Conservation (phyloP, 1,284 basidiomycete species). For the Fomes fomentarius region DNA sequence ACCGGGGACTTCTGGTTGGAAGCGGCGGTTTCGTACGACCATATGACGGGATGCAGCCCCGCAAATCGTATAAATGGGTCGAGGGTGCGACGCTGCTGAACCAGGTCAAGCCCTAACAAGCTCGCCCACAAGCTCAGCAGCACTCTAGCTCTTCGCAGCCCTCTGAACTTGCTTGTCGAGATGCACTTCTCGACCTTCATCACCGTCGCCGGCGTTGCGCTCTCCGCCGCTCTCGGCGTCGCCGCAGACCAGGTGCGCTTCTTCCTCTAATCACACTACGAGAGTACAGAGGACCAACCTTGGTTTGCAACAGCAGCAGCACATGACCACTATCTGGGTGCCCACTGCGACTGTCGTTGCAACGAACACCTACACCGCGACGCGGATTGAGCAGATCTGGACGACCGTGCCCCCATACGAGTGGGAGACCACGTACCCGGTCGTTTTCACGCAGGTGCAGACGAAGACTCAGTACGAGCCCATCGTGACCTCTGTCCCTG, state of each 20-base stretch:
- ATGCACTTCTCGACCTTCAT: slow-evolving; percentile 22
- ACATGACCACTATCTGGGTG: slow-evolving; percentile 18
- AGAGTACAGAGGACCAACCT: too few relatives aligned
- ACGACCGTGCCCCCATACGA: slow-evolving; percentile 18
- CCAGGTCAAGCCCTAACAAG: slow-evolving; percentile 16
- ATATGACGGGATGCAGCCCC: slow-evolving; percentile 15
- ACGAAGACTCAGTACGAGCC: slow-evolving; percentile 18
- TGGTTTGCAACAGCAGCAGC: too few relatives aligned
- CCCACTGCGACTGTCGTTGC: slow-evolving; percentile 22
- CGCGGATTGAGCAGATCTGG: slow-evolving; percentile 23
- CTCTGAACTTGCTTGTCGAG: slow-evolving; percentile 7
- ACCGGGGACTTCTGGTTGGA: slow-evolving; percentile 6
- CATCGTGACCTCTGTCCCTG: slow-evolving; percentile 14
- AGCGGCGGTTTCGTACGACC: not conserved
- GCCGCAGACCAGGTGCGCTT: slow-evolving; percentile 13
- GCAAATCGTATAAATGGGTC: slow-evolving; percentile 14
- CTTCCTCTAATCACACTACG: too few relatives aligned
- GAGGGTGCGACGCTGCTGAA: slow-evolving; percentile 1
- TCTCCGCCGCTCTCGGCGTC: slow-evolving; percentile 14
- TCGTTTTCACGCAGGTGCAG: too few relatives aligned
- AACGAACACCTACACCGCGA: slow-evolving; percentile 21
- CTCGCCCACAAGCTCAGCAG: slow-evolving; percentile 13
- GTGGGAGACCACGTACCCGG: slow-evolving; percentile 20
- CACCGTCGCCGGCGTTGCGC: slow-evolving; percentile 14
- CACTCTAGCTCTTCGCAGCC: slow-evolving; percentile 5